These are phyloP conservation scores for Carex arenaria DNA, from an alignment of 202 grass and related monocot species.

Conservation along the genomic window DNA sequence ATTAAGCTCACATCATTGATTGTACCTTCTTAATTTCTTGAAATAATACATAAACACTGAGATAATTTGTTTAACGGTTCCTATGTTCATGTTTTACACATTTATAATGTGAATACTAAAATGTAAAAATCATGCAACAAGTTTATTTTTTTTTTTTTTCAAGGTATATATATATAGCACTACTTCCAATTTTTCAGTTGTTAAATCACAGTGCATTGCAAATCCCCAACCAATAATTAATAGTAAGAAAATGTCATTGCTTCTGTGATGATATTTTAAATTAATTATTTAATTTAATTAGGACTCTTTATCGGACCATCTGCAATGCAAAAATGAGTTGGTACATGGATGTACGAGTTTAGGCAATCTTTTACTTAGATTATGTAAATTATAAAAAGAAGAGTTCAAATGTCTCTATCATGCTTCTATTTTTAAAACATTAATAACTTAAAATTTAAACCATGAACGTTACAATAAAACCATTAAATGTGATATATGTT, in stretches of 20 bases:
- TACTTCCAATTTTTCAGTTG: background rate
- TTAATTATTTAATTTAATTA: background rate
- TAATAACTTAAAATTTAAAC: too few relatives aligned
- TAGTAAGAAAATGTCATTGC: background rate
- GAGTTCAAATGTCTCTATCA: too few relatives aligned
- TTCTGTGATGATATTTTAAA: background rate
- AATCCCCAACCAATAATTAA: constrained; percentile 5
- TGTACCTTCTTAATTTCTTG: background rate
- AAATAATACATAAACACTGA: background rate
- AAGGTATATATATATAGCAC: background rate
- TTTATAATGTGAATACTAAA: background rate
- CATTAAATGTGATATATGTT: too few relatives aligned
- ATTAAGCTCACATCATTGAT: background rate
- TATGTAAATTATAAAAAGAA: too few relatives aligned
- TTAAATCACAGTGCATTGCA: background rate
- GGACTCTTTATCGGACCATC: background rate
- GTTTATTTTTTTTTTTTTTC: background rate
- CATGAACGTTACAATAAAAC: too few relatives aligned
- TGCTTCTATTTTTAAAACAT: too few relatives aligned
- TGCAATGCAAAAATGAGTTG: too few relatives aligned
- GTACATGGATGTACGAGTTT: too few relatives aligned
- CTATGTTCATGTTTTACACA: background rate
- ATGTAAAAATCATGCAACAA: background rate
- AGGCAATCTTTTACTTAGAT: too few relatives aligned
- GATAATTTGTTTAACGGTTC: background rate